Percentiles rank a stretch among this genome's conserved stretches.
These are phyloP conservation scores for Chlorella sp. DNA, from an alignment of 139 green algal genomes.

Conservation along the genomic window DNA sequence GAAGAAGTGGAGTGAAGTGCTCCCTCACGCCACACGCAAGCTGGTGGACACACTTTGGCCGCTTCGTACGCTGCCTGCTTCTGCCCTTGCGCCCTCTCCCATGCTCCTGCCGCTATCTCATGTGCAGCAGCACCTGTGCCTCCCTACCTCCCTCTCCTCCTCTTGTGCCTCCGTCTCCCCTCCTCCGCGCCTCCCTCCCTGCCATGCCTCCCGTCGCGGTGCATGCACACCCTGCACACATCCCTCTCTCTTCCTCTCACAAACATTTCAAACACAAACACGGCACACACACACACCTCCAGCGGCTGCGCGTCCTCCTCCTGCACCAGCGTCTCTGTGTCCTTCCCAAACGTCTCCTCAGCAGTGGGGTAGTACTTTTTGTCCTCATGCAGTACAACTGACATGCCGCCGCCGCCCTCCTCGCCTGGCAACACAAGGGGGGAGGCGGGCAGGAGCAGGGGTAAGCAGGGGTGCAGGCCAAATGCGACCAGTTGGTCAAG, in stretches of 20 bases:
- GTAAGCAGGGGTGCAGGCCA: not conserved
- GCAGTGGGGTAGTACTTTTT: conserved; percentile 99
- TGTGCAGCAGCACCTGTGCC: too few relatives aligned
- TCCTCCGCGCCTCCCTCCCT: not conserved
- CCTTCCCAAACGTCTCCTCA: conserved; percentile 92
- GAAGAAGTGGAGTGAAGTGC: too few relatives aligned
- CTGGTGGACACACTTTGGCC: too few relatives aligned
- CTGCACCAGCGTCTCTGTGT: conserved; percentile 94
- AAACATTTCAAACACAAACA: not conserved
- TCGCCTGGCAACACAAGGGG: conserved; percentile 31
- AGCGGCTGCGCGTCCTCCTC: conserved; percentile 98
- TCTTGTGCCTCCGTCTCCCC: too few relatives aligned
- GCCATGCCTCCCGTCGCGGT: conserved; percentile 85
- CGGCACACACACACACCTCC: conserved; percentile 63
- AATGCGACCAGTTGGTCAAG: not conserved
- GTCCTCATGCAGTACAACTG: conserved; percentile 96
- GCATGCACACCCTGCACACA: conserved; percentile 96
- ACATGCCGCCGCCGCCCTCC: conserved; percentile 60
- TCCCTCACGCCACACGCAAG: too few relatives aligned
- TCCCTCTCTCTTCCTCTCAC: too few relatives aligned
- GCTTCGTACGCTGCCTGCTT: too few relatives aligned
- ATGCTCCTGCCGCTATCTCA: too few relatives aligned
- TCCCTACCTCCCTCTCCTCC: too few relatives aligned
- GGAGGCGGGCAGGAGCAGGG: not conserved
- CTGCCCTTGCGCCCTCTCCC: too few relatives aligned